These are phyloP conservation scores for Cephalotrichum gorgonifer DNA, from an alignment of 2,329 filamentous ascomycete species.

Conservation along the genomic window DNA sequence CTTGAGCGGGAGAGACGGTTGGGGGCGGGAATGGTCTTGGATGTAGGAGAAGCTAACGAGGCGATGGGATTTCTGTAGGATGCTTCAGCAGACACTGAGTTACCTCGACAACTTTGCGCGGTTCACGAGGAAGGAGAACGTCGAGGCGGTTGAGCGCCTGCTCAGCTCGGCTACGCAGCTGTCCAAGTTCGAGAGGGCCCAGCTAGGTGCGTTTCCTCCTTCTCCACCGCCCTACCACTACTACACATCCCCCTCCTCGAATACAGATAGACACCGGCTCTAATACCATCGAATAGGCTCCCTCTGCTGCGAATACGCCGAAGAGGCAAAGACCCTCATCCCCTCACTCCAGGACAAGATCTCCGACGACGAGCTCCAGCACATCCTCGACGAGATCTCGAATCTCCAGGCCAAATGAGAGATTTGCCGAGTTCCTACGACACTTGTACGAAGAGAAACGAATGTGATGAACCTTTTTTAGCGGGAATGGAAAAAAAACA, in stretches of 20 bases:
- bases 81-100: slow-evolving; percentile 77
- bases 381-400: slow-evolving; percentile 80
- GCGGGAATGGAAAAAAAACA: too few relatives aligned
- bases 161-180: slow-evolving; percentile 70
- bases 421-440: neutral
- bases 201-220: slow-evolving; percentile 55
- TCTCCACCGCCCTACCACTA: neutral
- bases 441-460: neutral
- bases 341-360: slow-evolving; percentile 86
- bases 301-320: slow-evolving; percentile 81
- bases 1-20: neutral
- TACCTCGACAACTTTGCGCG: slow-evolving; percentile 92
- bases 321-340: slow-evolving; percentile 94
- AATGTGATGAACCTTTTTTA: neutral
- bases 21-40: neutral
- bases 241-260: neutral
- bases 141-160: slow-evolving; percentile 85
- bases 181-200: slow-evolving; percentile 85
- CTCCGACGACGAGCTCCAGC: slow-evolving; percentile 75
- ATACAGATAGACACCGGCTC: slow-evolving; percentile 2
- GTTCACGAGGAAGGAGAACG: slow-evolving; percentile 90
- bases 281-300: slow-evolving; percentile 50
- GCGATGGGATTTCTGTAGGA: slow-evolving; percentile 34
- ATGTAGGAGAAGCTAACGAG: slow-evolving; percentile 3
- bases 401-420: slow-evolving; percentile 47